These are phyloP conservation scores for Fusarium haematococcum DNA, from an alignment of 2,329 filamentous ascomycete genomes.

Conservation along the genomic window DNA sequence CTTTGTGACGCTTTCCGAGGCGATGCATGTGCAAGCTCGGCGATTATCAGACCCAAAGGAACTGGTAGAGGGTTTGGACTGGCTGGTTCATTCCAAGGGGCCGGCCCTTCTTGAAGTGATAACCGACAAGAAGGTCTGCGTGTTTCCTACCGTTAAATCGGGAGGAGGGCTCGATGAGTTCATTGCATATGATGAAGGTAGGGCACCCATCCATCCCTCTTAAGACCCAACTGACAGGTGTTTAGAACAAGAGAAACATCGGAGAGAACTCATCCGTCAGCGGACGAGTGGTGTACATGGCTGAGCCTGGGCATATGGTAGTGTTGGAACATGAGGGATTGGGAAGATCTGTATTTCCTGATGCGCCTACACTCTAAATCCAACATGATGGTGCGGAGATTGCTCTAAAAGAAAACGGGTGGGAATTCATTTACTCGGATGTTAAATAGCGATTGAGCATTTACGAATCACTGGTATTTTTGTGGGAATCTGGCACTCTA, in stretches of 20 bases:
- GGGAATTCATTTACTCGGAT: neutral
- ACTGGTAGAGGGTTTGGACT: constrained; percentile 81
- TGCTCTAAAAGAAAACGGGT: too few relatives aligned
- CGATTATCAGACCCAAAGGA: constrained; percentile 81
- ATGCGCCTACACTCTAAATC: neutral
- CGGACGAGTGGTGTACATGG: neutral
- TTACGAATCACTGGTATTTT: neutral
- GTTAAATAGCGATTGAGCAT: neutral
- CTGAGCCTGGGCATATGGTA: neutral
- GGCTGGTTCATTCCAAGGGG: constrained; percentile 89
- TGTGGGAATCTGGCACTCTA: neutral
- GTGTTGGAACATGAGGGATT: neutral
- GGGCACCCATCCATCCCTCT: constrained; percentile 4
- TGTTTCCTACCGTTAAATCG: constrained; percentile 94
- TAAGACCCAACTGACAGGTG: neutral
- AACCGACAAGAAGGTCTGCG: constrained; percentile 91
- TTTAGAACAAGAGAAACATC: neutral
- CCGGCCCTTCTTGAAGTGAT: constrained; percentile 95
- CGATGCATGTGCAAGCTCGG: constrained; percentile 86
- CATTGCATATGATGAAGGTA: constrained; percentile 60
- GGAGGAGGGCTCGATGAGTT: constrained; percentile 93
- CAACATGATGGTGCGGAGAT: neutral
- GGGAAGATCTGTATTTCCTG: neutral
- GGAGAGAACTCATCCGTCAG: neutral
- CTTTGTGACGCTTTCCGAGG: constrained; percentile 91